Evolutionary conservation across 1,284 basidiomycete genomes (phyloP), one percentile per base, ranked within the genome.

Genomic region (Meira nashicola): DNA sequence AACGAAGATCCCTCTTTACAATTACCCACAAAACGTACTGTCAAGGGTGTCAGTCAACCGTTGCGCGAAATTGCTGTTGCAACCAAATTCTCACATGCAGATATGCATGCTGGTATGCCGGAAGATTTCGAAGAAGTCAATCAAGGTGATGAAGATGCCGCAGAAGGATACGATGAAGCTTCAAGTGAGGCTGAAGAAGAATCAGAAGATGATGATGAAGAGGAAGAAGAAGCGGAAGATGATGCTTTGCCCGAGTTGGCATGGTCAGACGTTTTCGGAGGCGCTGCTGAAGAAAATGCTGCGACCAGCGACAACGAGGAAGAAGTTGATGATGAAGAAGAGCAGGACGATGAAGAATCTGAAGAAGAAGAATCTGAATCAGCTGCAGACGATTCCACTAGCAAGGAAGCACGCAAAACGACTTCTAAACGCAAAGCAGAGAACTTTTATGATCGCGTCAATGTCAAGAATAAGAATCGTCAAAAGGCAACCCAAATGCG

Each of bases 241-340:
- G 64, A 65, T 19, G 68, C 65, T 46, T 67, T 77, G 7, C 65
- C 87, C 84, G 66, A 89, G 86, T 75, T 88, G 85, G 81, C 89
- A 85, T 84, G 93, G 92, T 85, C 94, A 86, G 80, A 85, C 82
- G 53, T 92, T 87, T 79, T 81, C 63, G 65, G 86, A 74, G 81
- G 81, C 54, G 82, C 82, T 17, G 59, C 65, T 67, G 60, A 55
- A 2, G 52, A 62, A 28, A 49, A 57, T 14, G 10, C 12, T 10
- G 17, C 39, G 7, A 47, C 25, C 25, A 25, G 39, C 2, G 59
- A 53, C 1, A 64, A 51, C 39, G 79, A 80, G 11, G 71, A 66
- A 9, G 75, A 65, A 15, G 28, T 69, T 68, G 79, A 80, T 7
- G 71, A 66, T 6, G 67, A 48, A 7, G 62, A 28, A 15, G 64